Conservation (phyloP, 2,329 filamentous ascomycete genomes). For the Fusarium nygamai region DNA sequence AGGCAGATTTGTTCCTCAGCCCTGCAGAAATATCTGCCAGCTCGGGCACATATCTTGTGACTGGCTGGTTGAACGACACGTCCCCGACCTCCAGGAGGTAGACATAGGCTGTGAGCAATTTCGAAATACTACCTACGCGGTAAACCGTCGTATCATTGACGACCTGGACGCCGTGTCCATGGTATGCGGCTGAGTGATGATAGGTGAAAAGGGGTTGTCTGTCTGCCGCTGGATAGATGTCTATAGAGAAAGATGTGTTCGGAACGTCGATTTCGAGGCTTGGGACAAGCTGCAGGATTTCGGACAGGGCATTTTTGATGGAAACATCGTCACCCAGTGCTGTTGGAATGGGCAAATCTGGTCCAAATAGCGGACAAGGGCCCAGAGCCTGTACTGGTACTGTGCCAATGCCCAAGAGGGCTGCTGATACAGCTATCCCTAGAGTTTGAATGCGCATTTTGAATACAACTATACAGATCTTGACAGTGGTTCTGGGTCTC, state of each 20-base stretch:
- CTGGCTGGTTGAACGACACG: background rate
- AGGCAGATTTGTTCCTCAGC: accelerated
- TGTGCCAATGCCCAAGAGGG: background rate
- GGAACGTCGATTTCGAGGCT: background rate
- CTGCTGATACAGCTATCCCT: background rate
- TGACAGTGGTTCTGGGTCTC: accelerated
- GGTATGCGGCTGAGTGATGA: background rate
- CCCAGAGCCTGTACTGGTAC: background rate
- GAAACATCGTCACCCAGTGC: background rate
- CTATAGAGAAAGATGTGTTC: background rate
- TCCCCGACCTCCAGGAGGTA: background rate
- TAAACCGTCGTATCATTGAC: background rate
- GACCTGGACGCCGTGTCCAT: background rate
- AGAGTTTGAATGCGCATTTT: background rate
- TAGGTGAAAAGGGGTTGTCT: background rate
- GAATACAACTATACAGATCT: background rate
- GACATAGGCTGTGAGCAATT: background rate
- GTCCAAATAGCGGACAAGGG: background rate
- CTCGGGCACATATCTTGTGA: background rate
- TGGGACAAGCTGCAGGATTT: background rate
- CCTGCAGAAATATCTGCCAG: background rate
- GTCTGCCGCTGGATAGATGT: background rate
- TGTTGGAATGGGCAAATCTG: background rate
- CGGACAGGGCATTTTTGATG: background rate
- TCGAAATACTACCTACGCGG: constrained; percentile 8